These are phyloP conservation scores for Pulveroboletus sp. DNA, from an alignment of 768 basidiomycete genomes.

Conservation along the genomic window DNA sequence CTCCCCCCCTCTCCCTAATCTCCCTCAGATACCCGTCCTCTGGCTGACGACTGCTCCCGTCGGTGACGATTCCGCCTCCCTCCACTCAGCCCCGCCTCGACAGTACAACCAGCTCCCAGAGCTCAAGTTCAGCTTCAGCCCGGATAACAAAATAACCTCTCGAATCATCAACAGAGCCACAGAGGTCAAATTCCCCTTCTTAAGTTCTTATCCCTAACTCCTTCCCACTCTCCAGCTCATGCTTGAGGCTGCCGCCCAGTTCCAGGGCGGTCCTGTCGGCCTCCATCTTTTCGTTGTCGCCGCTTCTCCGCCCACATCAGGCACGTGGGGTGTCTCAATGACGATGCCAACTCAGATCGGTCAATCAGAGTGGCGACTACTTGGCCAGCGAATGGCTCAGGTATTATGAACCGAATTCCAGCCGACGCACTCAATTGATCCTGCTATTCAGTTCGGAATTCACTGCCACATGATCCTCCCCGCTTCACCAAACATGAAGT, in stretches of 20 bases:
- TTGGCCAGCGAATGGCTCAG: conserved; percentile 43
- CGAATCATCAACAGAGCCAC: conserved; percentile 40
- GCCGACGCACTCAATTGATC: conserved; percentile 15
- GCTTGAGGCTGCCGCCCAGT: conserved; percentile 27
- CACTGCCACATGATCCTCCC: conserved; percentile 55
- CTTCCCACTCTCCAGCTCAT: conserved; percentile 19
- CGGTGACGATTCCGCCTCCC: conserved; percentile 23
- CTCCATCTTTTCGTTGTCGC: conserved; percentile 55
- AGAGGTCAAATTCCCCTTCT: conserved; percentile 35
- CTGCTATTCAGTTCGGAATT: conserved; percentile 42
- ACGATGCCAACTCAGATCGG: conserved; percentile 27
- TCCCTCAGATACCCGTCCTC: conserved; percentile 32
- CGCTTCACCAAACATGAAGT: conserved; percentile 41
- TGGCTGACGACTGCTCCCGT: conserved; percentile 44
- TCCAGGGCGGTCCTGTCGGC: conserved; percentile 31
- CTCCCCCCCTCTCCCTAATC: conserved; percentile 1
- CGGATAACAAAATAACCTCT: conserved; percentile 42
- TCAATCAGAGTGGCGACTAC: conserved; percentile 37
- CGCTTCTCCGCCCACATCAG: conserved; percentile 41
- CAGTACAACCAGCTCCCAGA: conserved; percentile 40
- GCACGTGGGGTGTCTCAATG: conserved; percentile 20
- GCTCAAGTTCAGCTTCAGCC: conserved; percentile 39
- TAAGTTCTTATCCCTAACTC: background rate
- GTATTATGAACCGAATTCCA: conserved; percentile 29
- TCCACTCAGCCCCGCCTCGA: conserved; percentile 29